Conservation (phyloP, 1,139 yeast genomes). For the Pichia sp. region DNA sequence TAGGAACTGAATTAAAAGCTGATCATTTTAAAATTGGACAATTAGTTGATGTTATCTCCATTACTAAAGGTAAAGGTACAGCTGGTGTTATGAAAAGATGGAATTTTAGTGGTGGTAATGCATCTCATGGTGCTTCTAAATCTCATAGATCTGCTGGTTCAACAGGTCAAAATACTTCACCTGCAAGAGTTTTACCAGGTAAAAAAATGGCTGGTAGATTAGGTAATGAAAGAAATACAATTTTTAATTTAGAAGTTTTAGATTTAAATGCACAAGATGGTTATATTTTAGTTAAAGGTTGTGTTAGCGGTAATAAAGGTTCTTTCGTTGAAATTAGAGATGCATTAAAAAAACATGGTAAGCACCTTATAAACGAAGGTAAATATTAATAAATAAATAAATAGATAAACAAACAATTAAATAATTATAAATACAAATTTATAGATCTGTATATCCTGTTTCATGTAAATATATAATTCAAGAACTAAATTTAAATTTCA, state of each 20-base stretch:
- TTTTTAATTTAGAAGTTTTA: conserved; percentile 69
- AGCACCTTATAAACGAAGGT: conserved; percentile 20
- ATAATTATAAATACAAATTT: too few species aligned
- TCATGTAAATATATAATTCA: too few species aligned
- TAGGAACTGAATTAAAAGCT: conserved; percentile 76
- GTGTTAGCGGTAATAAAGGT: conserved; percentile 86
- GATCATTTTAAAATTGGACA: conserved; percentile 83
- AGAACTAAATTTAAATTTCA: too few species aligned
- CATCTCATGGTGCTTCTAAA: conserved; percentile 92
- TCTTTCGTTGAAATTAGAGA: conserved; percentile 71
- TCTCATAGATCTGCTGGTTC: conserved; percentile 98
- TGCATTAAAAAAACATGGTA: conserved; percentile 46
- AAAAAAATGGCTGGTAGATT: conserved; percentile 98
- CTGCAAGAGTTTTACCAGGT: conserved; percentile 95
- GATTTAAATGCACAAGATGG: conserved; percentile 79
- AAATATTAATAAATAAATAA: conserved; percentile 1
- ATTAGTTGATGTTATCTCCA: conserved; percentile 70
- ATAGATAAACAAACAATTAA: not conserved
- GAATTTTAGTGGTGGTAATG: conserved; percentile 85
- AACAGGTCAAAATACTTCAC: conserved; percentile 90
- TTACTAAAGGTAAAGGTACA: conserved; percentile 92
- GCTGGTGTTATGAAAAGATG: conserved; percentile 98
- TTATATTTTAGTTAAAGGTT: conserved; percentile 77
- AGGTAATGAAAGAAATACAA: conserved; percentile 75
- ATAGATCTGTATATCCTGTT: too few species aligned